Evolutionary conservation across 2,329 filamentous ascomycete species (phyloP).

Genomic region (Lasiodiplodia sp.): DNA sequence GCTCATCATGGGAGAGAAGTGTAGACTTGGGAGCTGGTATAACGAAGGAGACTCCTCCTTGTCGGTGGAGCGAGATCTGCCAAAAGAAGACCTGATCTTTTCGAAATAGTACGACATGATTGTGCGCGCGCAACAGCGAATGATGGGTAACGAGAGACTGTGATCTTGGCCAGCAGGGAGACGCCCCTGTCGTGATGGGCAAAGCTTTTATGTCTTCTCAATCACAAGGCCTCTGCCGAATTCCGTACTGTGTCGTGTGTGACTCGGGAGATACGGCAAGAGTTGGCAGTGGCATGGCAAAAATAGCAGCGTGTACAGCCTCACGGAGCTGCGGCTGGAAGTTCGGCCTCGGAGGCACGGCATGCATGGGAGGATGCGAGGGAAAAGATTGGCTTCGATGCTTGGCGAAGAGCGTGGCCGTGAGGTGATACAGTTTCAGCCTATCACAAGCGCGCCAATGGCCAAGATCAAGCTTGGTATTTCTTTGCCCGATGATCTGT

Average conservation of each 20-base stretch:
- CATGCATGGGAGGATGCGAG: background rate
- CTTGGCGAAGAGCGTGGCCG: conserved; percentile 8
- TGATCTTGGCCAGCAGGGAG: background rate
- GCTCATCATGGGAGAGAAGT: background rate
- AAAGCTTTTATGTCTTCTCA: background rate
- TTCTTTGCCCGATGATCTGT: background rate
- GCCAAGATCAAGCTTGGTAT: conserved; percentile 12
- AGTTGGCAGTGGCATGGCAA: conserved; percentile 11
- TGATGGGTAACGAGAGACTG: background rate
- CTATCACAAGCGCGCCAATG: conserved; percentile 4
- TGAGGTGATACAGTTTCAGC: background rate
- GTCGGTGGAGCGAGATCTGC: background rate
- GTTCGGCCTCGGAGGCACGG: background rate
- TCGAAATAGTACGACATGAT: background rate
- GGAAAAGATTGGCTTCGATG: background rate
- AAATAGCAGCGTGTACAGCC: conserved; percentile 23
- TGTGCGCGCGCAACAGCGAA: background rate
- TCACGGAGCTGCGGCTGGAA: conserved; percentile 1
- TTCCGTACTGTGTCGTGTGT: conserved; percentile 4
- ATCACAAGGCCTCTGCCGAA: background rate
- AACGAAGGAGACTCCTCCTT: background rate
- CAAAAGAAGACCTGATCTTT: background rate
- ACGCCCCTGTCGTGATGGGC: background rate
- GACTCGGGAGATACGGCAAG: background rate
- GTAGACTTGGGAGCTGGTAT: conserved; percentile 8